Evolutionary conservation across 139 green algal genomes (phyloP), one percentile per base, ranked within the genome.

Genomic region (Chlorella sp.): DNA sequence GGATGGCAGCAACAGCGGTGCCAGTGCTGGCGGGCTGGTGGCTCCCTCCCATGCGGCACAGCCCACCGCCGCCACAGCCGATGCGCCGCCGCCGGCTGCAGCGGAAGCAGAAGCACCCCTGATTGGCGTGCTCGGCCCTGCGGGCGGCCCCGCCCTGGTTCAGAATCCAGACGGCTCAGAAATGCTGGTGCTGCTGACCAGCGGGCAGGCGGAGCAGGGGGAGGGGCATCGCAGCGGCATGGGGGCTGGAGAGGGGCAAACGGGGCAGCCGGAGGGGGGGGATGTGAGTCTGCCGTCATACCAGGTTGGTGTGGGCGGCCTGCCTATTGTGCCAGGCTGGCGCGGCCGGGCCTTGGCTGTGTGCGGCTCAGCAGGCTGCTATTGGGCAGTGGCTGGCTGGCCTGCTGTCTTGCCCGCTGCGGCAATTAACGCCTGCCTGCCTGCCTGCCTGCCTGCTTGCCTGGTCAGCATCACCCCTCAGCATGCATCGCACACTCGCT

Each of bases 101-200:
- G 64, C 57, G 0, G 18, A 18, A n/a, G 34, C 4, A 9, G 16
- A 22, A 11, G 57, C 57, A 9, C 36, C 57, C 26, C 11, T 19
- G 21, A 0, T 11, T 11, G 39, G 22, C 11, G 12, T 37, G 36
- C 19, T 66, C 81, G 37, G 81, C 81, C 26, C 34, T 32, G 26
- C 57, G 15, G 37, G 64, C 61, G 64, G 83, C 61, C 83, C 83
- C 0, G 83, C 64, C 0, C 64, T 87, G 36, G 37, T 87, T 64
- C 64, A 61, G 19, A 78, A 80, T 19, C 83, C 83, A 7, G 84
- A 88, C 30, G 84, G 84, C 12, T 66, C 60, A 0, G 68, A 48
- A 36, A 68, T 81, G 66, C 42, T 88, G 26, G 84, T 88, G 64
- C 84, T 88, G 68, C 68, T 88, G 39, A 39, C 39, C 39, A 88